Percentiles rank a stretch among this genome's conserved stretches.
Evolutionary conservation across 768 basidiomycete genomes (phyloP).

Genomic region (Phlegmacium glaucopus): DNA sequence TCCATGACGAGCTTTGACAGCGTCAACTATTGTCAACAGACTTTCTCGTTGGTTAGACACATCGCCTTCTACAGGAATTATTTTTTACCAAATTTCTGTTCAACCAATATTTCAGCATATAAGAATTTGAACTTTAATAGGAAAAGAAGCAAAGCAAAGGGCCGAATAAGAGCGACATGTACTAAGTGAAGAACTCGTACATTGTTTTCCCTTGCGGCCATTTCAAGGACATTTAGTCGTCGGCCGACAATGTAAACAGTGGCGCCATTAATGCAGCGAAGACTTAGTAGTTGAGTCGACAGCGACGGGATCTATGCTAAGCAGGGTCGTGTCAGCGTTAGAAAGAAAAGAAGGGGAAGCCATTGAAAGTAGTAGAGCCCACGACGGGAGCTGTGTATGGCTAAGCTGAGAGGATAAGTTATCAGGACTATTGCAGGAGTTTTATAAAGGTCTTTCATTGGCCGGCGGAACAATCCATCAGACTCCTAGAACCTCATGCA

Average conservation of each 20-base stretch:
- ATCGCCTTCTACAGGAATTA: constrained; percentile 68
- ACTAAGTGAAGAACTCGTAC: constrained; percentile 40
- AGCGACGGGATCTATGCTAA: constrained; percentile 18
- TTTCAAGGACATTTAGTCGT: constrained; percentile 53
- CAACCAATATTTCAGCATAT: constrained; percentile 1
- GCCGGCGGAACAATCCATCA: constrained; percentile 23
- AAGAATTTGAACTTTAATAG: constrained; percentile 1
- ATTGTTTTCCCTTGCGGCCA: constrained; percentile 56
- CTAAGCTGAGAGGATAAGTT: constrained; percentile 4
- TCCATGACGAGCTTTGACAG: constrained; percentile 56
- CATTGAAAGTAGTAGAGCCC: constrained; percentile 16
- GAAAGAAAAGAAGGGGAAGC: constrained; percentile 28
- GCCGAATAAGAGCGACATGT: too few relatives aligned
- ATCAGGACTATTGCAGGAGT: constrained; percentile 15
- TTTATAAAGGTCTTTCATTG: constrained; percentile 23
- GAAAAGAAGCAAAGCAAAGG: constrained; percentile 5
- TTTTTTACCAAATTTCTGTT: constrained; percentile 57
- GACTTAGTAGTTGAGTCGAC: constrained; percentile 9
- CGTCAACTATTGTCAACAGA: constrained; percentile 51
- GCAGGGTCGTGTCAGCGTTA: constrained; percentile 21
- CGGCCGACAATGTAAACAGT: constrained; percentile 79
- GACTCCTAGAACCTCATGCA: constrained; percentile 27
- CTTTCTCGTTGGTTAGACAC: constrained; percentile 59
- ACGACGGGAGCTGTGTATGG: not conserved
- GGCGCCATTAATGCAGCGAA: constrained; percentile 56